phyloP scores from a whole-genome alignment of 2,329 filamentous ascomycete species.

The Ploettnerulaceae sp. region DNA sequence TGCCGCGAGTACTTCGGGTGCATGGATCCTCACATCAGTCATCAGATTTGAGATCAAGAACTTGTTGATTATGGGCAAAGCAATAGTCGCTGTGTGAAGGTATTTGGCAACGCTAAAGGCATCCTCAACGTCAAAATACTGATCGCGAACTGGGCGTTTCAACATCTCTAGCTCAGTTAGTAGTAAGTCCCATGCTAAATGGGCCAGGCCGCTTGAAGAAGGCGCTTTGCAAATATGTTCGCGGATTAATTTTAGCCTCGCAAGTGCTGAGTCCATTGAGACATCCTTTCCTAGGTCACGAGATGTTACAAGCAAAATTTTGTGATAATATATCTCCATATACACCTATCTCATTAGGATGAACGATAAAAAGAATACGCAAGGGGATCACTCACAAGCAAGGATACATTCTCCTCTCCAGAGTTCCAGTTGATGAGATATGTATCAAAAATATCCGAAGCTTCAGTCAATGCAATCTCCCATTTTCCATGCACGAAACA shows the following conservation, averaged over 20 bases:
- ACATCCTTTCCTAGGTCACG: not conserved
- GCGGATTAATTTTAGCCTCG: not conserved
- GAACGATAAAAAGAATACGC: not conserved
- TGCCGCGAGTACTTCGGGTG: not conserved
- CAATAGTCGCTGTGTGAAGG: not conserved
- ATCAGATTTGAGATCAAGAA: not conserved
- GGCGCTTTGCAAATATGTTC: not conserved
- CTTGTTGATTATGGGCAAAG: not conserved
- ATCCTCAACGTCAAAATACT: not conserved
- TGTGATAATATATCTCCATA: slow-evolving; percentile 1
- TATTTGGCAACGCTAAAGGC: not conserved
- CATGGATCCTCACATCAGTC: not conserved
- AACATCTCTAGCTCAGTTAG: not conserved
- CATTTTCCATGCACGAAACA: not conserved
- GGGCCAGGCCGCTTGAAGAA: not conserved
- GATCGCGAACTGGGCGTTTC: not conserved
- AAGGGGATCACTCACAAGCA: not conserved
- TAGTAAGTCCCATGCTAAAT: not conserved
- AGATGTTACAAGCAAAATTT: not conserved
- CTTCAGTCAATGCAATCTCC: not conserved
- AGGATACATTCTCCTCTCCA: not conserved
- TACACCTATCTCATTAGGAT: not conserved
- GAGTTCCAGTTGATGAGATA: not conserved
- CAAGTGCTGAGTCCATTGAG: not conserved
- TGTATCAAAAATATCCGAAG: not conserved